phyloP scores from a whole-genome alignment of 106 monocot species.

The Cymbidium sinense region DNA sequence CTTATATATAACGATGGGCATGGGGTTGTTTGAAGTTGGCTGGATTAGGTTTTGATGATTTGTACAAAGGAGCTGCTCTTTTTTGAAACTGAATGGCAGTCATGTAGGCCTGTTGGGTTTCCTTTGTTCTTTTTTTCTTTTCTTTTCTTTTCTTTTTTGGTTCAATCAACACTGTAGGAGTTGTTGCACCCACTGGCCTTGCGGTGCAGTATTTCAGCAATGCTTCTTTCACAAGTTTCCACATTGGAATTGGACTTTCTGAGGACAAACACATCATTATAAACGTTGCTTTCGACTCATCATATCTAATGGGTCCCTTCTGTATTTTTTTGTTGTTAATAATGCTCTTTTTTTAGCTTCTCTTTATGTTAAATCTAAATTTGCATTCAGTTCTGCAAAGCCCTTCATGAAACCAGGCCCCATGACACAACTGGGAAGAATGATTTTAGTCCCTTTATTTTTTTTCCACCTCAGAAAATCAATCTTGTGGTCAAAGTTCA shows the following conservation, averaged over 20 bases:
- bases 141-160: background rate
- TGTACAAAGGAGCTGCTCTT: background rate
- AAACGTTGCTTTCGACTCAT: background rate
- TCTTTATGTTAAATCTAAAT: background rate
- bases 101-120: background rate
- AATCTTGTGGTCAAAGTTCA: too few relatives aligned
- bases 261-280: background rate
- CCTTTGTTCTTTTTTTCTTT: background rate
- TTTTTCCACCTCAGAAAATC: too few relatives aligned
- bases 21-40: conserved; percentile 18
- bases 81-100: background rate
- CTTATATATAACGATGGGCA: conserved; percentile 2
- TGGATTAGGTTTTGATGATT: conserved; percentile 35
- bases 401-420: too few relatives aligned
- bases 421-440: too few relatives aligned
- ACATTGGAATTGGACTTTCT: background rate
- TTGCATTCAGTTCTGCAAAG: too few relatives aligned
- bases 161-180: background rate
- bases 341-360: background rate
- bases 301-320: background rate
- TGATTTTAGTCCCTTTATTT: too few relatives aligned
- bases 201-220: background rate
- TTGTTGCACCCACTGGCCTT: conserved; percentile 21
- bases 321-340: background rate
- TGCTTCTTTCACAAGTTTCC: background rate